Evolutionary conservation across 163 green algal species (phyloP), one percentile per base, ranked within the genome.

Genomic region (Coccomyxa subellipsoidea): DNA sequence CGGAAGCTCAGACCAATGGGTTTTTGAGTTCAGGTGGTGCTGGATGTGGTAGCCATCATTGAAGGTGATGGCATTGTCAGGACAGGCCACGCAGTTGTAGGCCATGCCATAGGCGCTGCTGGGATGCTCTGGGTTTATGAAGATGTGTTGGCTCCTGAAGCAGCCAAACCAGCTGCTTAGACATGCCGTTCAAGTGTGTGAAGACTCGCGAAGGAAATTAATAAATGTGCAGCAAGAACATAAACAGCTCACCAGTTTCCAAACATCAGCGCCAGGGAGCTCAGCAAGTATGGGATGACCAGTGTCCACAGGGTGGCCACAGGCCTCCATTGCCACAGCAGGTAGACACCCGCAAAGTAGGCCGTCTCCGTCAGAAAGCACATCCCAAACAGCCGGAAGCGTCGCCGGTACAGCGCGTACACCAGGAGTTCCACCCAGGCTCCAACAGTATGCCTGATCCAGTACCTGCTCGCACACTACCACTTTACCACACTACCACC

Each of bases 81-180:
- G 23, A 47, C 85, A 92, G 25, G 84, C 88, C 25, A 97, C 35
- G 80, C 90, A 95, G 81, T 96, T 97, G 93, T 98, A 98, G 35
- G 95, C 92, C 72, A 92, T 85, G 53, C 80, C 54, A 80, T 92
- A 95, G 53, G 86, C 84, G 78, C 81, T 89, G 23, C 72, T 77
- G 0, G 89, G 86, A 0, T 37, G 38, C 1, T 79, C 54, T 0
- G 91, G 89, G 71, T 97, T 85, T 1, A 98, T 83, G 82, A 98
- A 97, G 0, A 96, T 86, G 88, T 98, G 95, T 89, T 98, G 95
- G 77, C 86, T 93, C 90, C 90, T 93, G 89, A n/a, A n/a, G n/a
- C 81, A 80, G 0, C 7, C 0, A 31, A 29, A 15, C 0, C 40
- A 34, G 47, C 72, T 79, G 35, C 31, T 36, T 31, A 79, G 35